Base-by-base conservation (phyloP, 2,329 filamentous ascomycete genomes). In the Aspergillus neoniger region DNA sequence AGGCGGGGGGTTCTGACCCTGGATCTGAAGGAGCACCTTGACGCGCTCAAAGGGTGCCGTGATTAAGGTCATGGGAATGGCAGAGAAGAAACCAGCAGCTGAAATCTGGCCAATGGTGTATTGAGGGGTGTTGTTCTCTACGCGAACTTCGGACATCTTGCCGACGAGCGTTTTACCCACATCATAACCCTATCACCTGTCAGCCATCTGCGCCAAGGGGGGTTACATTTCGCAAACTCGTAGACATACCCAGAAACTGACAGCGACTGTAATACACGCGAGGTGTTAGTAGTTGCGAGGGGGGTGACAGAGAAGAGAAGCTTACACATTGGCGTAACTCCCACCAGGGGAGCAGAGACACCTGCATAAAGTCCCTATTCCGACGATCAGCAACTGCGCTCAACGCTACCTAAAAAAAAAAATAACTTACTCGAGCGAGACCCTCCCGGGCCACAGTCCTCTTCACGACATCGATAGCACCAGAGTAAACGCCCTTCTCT, bases 11-110 rank as follows among this genome's bases (percentile, higher is more conserved):
- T 93, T 92, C 79, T 97, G 92, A 72, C 92, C 93, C 80, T 98
- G 95, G 68, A 98, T 96, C 78, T 99, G 95, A 1, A 99, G 88
- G 65, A 99, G 92, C 58, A 99, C 94, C 81, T 99, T 99, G 70
- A 99, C 92, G 72, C 95, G 94, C 84, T 99, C 95, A 76, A 99
- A 98, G 63, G 95, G 95, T 4, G 95, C 95, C n/a, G 95, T 98
- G 81, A 99, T 97, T 78, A 91, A 80, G 4, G 95, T 99, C 92
- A 96, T 96, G 72, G 95, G 95, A 62, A 99, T 90, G 63, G 95
- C 95, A 73, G 91, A 96, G 86, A 99, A 96, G 86, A 97, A 97
- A 65, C 95, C 95, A 14, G 95, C 95, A 38, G 91, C 86, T 36
- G 91, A 95, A 79, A 96, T 88, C 78, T 99, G 95, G 47, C 83